phyloP scores from a whole-genome alignment of 169 alveolate genomes.

The Plasmodium fragile region DNA sequence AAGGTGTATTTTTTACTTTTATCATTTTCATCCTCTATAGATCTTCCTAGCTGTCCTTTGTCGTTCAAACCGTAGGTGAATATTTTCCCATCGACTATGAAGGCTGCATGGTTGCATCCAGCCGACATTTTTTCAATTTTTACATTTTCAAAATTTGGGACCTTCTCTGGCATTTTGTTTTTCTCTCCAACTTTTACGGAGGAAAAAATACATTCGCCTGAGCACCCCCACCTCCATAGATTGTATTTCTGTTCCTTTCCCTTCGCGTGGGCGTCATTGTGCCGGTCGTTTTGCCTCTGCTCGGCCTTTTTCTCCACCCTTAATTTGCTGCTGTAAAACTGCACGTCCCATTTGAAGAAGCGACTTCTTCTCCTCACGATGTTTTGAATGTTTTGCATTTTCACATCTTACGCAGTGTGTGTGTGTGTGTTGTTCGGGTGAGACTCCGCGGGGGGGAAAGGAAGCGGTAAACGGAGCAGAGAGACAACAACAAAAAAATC shows the following conservation, averaged over 20 bases:
- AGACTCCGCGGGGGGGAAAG: not conserved
- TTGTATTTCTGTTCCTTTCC: constrained; percentile 19
- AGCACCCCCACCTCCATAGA: constrained; percentile 74
- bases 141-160: constrained; percentile 47
- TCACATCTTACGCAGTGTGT: constrained; percentile 10
- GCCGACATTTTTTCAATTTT: constrained; percentile 56
- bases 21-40: constrained; percentile 15
- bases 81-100: constrained; percentile 57
- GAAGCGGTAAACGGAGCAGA: not conserved
- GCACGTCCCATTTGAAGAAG: not conserved
- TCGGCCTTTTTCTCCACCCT: constrained; percentile 27
- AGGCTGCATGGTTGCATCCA: constrained; percentile 66
- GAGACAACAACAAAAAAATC: not conserved
- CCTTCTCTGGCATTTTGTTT: constrained; percentile 37
- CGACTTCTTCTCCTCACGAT: constrained; percentile 6
- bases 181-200: constrained; percentile 63
- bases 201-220: constrained; percentile 66
- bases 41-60: constrained; percentile 63
- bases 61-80: constrained; percentile 69
- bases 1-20: constrained; percentile 13
- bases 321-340: constrained; percentile 27
- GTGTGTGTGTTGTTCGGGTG: not conserved
- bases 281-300: not conserved
- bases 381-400: constrained; percentile 31
- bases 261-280: not conserved